Conservation (phyloP, 2,329 filamentous ascomycete genomes). For the Fusarium sp. region DNA sequence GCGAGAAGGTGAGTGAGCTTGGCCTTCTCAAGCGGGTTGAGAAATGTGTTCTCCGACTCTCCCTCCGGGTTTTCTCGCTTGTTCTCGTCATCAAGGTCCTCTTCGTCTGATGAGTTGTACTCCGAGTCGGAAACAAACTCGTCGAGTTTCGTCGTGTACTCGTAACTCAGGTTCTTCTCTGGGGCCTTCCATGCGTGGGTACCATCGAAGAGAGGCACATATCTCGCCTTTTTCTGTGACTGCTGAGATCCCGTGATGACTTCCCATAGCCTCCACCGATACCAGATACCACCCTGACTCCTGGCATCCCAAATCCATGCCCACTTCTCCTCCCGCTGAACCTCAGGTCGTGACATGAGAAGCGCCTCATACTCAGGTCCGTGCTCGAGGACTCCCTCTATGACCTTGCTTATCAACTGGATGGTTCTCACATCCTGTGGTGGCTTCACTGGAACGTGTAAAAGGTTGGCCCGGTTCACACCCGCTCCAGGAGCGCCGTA, state of each 20-base stretch:
- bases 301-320: constrained; percentile 93
- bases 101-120: constrained; percentile 89
- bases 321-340: constrained; percentile 90
- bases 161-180: constrained; percentile 79
- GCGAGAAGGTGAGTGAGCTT: constrained; percentile 87
- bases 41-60: constrained; percentile 70
- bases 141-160: constrained; percentile 80
- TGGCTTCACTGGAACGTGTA: constrained; percentile 78
- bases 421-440: constrained; percentile 84
- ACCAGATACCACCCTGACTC: constrained; percentile 85
- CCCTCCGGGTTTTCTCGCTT: constrained; percentile 59
- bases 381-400: constrained; percentile 82
- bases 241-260: constrained; percentile 75
- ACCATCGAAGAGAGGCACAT: constrained; percentile 78
- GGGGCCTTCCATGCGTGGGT: constrained; percentile 83
- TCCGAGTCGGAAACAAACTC: constrained; percentile 87
- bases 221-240: constrained; percentile 61
- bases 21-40: constrained; percentile 86
- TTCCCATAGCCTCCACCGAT: constrained; percentile 92
- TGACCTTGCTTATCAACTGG: constrained; percentile 86
- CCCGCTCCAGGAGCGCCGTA: constrained; percentile 63
- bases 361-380: constrained; percentile 92
- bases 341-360: constrained; percentile 86
- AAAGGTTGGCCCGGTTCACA: constrained; percentile 60
- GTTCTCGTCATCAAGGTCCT: constrained; percentile 74